These are phyloP conservation scores for Annulohypoxylon stygium DNA, from an alignment of 495 filamentous ascomycete species.

Conservation along the genomic window DNA sequence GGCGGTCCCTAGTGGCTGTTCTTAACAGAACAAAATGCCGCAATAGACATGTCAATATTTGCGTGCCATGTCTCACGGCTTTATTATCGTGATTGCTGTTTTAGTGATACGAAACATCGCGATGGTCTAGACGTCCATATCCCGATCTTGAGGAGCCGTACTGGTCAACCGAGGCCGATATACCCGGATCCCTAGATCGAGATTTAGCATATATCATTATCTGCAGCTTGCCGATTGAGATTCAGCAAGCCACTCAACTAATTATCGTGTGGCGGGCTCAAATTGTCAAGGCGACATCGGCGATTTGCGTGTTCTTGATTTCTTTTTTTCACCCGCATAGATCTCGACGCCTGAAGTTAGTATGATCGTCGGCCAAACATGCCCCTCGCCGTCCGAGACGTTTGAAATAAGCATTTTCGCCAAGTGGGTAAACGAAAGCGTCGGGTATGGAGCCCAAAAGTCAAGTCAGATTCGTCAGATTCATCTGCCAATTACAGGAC, in stretches of 20 bases:
- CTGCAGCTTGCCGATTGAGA: not conserved
- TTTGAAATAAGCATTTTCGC: conserved; percentile 30
- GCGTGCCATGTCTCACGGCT: conserved; percentile 1
- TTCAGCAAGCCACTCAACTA: not conserved
- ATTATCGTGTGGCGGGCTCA: not conserved
- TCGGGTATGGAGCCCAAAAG: conserved; percentile 6
- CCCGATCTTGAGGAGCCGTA: not conserved
- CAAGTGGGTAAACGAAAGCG: conserved; percentile 21
- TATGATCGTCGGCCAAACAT: not conserved
- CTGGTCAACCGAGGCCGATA: not conserved
- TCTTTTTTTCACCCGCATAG: not conserved
- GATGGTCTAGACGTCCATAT: not conserved
- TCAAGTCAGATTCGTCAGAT: conserved; percentile 7
- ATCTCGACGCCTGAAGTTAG: not conserved
- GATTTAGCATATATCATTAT: not conserved
- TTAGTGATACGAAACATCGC: not conserved
- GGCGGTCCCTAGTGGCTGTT: not conserved
- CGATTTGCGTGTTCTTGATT: not conserved
- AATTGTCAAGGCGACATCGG: not conserved
- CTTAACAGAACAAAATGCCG: conserved; percentile 5
- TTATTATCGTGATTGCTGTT: not conserved
- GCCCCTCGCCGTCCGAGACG: not conserved
- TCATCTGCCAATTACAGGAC: conserved; percentile 18
- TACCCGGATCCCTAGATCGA: conserved; percentile 3
- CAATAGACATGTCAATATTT: not conserved